Evolutionary conservation across 768 basidiomycete genomes (phyloP).

Genomic region (Suillus bovinus): DNA sequence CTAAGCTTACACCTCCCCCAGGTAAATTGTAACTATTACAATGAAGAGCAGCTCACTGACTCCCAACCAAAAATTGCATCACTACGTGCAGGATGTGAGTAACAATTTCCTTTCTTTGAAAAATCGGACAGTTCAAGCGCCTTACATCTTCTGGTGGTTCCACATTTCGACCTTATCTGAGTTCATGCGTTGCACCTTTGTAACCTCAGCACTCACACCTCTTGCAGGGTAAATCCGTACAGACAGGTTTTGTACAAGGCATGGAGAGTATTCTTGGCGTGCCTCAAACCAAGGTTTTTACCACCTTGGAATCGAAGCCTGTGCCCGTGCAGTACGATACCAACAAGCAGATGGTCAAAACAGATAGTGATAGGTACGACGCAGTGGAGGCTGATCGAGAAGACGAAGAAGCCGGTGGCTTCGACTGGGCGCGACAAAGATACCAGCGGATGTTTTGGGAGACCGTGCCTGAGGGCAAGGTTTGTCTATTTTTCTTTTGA

Average conservation of each 20-base stretch:
- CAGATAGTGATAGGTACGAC: conserved; percentile 39
- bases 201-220: conserved; percentile 7
- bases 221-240: conserved; percentile 59
- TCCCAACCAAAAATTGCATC: not conserved
- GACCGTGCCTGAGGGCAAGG: conserved; percentile 68
- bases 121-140: conserved; percentile 66
- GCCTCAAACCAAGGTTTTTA: conserved; percentile 22
- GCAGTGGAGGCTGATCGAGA: conserved; percentile 61
- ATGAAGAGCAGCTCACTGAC: not conserved
- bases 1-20: not conserved
- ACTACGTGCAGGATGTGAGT: conserved; percentile 42
- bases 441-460: conserved; percentile 83
- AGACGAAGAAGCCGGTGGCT: conserved; percentile 51
- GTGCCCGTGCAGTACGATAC: conserved; percentile 10
- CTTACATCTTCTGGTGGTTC: conserved; percentile 70
- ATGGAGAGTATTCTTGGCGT: conserved; percentile 83
- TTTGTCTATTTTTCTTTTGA: conserved; percentile 31
- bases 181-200: conserved; percentile 11
- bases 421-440: conserved; percentile 56
- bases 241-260: conserved; percentile 75
- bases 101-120: conserved; percentile 35
- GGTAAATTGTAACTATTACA: conserved; percentile 6
- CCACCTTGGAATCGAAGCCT: conserved; percentile 6
- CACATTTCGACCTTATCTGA: conserved; percentile 78
- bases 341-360: conserved; percentile 2